A percentile compares a stretch with the other conserved stretches of the same genome.
phyloP scores from a whole-genome alignment of 106 monocot species.

The Dendrobium huoshanense region DNA sequence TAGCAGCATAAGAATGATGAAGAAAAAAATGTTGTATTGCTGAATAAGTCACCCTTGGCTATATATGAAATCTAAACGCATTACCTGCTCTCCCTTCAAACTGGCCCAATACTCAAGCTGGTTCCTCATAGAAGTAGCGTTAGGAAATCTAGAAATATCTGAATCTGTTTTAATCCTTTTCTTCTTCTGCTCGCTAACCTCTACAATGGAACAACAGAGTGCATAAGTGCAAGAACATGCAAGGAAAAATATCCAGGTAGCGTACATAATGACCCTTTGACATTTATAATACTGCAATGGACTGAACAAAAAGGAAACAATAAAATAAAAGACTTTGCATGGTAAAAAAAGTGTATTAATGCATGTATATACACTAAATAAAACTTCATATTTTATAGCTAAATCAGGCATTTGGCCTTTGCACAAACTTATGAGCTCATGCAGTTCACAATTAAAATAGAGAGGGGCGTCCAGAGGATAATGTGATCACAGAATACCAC shows the following conservation, averaged over 20 bases:
- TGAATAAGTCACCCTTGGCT: neutral
- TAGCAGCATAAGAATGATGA: neutral
- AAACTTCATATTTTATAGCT: neutral
- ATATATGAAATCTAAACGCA: neutral
- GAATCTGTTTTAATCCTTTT: constrained; percentile 76
- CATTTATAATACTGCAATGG: neutral
- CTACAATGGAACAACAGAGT: constrained; percentile 32
- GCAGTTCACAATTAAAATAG: neutral
- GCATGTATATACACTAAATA: neutral
- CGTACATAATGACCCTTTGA: neutral
- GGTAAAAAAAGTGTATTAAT: neutral
- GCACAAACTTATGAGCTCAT: neutral
- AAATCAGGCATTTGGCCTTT: neutral
- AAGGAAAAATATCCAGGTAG: no score
- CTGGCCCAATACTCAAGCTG: constrained; percentile 73
- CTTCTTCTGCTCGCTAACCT: constrained; percentile 89
- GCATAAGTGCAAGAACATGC: neutral
- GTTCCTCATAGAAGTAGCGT: constrained; percentile 61
- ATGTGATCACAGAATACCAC: neutral
- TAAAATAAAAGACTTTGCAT: neutral
- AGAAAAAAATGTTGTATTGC: neutral
- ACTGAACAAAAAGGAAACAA: neutral
- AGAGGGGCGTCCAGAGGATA: neutral
- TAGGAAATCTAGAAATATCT: constrained; percentile 54
- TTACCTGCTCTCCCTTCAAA: constrained; percentile 96